A percentile compares a stretch with the other conserved stretches of the same genome.
Conservation (phyloP, 2,329 filamentous ascomycete genomes). For the Alternaria solani region DNA sequence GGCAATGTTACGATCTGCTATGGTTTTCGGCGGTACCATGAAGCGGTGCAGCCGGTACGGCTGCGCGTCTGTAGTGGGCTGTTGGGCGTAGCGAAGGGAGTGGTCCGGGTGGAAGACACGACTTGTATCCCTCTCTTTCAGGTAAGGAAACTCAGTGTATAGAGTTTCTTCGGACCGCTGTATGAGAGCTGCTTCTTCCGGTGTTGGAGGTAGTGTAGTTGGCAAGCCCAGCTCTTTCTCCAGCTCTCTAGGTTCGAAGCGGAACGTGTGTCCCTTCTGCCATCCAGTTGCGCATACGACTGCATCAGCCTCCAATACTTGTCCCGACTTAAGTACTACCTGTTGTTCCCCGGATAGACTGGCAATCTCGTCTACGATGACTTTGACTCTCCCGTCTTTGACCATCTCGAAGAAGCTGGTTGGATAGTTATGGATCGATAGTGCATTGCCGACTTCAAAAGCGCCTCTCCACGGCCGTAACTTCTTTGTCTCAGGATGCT, state of each 20-base stretch:
- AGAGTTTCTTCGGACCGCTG: constrained; percentile 28
- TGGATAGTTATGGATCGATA: constrained; percentile 69
- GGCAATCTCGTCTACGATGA: constrained; percentile 65
- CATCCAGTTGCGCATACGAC: constrained; percentile 67
- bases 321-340: constrained; percentile 60
- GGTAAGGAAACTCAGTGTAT: constrained; percentile 24
- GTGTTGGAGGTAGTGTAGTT: constrained; percentile 30
- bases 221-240: constrained; percentile 60
- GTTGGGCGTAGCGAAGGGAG: constrained; percentile 21
- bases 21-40: constrained; percentile 47
- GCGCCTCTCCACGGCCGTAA: constrained; percentile 53
- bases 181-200: constrained; percentile 50
- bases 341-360: constrained; percentile 54
- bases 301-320: constrained; percentile 57
- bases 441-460: constrained; percentile 63
- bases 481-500: constrained; percentile 52
- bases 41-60: constrained; percentile 54
- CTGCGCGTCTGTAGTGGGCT: constrained; percentile 20
- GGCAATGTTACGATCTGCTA: constrained; percentile 20
- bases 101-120: constrained; percentile 30
- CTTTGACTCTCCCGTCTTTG: constrained; percentile 60
- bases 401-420: constrained; percentile 66
- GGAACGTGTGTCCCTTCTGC: constrained; percentile 60
- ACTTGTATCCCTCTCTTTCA: constrained; percentile 28
- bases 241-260: constrained; percentile 56